Conservation (phyloP, 306 rosid genomes). For the Begonia loranthoides region DNA sequence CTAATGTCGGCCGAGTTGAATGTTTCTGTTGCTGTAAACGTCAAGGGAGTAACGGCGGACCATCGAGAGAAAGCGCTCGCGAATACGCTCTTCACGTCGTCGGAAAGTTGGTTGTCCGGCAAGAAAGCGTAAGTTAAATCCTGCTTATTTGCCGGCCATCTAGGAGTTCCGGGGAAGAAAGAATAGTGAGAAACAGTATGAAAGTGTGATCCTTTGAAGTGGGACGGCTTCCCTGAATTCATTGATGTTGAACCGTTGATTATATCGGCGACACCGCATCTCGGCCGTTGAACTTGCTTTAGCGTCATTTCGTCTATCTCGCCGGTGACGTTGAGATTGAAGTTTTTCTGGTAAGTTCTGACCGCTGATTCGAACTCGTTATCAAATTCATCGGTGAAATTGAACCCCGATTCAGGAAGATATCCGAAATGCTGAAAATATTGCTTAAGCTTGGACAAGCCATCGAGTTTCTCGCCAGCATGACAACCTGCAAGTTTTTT, state of each 20-base stretch:
- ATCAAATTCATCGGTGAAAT: slow-evolving; percentile 69
- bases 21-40: slow-evolving; percentile 24
- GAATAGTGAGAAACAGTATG: slow-evolving; percentile 62
- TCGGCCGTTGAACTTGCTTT: slow-evolving; percentile 25
- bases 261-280: slow-evolving; percentile 68
- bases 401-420: slow-evolving; percentile 29
- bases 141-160: slow-evolving; percentile 44
- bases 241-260: slow-evolving; percentile 53
- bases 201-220: slow-evolving; percentile 10
- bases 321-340: slow-evolving; percentile 77
- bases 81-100: slow-evolving; percentile 34
- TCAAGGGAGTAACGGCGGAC: slow-evolving; percentile 53
- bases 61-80: slow-evolving; percentile 41
- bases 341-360: slow-evolving; percentile 50
- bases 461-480: slow-evolving; percentile 27
- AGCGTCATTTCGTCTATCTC: slow-evolving; percentile 41
- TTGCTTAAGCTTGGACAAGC: slow-evolving; percentile 45
- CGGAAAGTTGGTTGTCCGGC: slow-evolving; percentile 25
- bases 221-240: slow-evolving; percentile 44
- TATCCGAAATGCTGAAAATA: slow-evolving; percentile 69
- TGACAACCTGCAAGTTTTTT: slow-evolving; percentile 39
- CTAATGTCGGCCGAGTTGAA: slow-evolving; percentile 25
- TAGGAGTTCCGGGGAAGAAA: slow-evolving; percentile 38
- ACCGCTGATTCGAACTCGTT: slow-evolving; percentile 38
- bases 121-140: slow-evolving; percentile 52